A percentile compares a stretch with the other conserved stretches of the same genome.
Evolutionary conservation across 768 basidiomycete species (phyloP).

Genomic region (Serendipita indica): DNA sequence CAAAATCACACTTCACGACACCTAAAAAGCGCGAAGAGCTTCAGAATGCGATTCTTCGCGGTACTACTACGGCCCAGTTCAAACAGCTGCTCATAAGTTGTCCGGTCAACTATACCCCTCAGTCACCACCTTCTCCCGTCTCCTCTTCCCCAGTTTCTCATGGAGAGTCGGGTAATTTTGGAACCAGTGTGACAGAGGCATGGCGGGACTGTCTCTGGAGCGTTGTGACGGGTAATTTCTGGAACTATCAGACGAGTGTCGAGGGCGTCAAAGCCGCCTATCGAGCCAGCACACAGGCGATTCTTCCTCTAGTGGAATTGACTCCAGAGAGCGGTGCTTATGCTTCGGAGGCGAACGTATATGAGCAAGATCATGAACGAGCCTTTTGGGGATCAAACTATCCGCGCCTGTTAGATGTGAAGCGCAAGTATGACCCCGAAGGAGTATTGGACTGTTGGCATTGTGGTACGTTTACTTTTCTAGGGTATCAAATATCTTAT

Average conservation of each 20-base stretch:
- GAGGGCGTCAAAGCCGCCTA: neutral
- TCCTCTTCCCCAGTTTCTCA: neutral
- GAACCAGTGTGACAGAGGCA: neutral
- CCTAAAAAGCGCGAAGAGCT: neutral
- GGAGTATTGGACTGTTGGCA: constrained; percentile 2
- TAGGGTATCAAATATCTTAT: neutral
- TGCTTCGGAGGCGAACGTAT: neutral
- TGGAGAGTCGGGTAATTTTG: neutral
- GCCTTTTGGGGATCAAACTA: constrained; percentile 2
- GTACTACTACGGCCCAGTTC: neutral
- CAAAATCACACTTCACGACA: neutral
- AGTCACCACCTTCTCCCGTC: too few relatives aligned
- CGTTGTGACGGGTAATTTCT: neutral
- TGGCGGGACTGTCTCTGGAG: constrained; percentile 2
- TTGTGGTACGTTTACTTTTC: neutral
- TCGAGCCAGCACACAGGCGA: neutral
- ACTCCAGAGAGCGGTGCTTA: constrained; percentile 6
- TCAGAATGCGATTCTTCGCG: neutral
- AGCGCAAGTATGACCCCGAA: constrained; percentile 3
- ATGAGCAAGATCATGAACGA: neutral
- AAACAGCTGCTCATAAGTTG: constrained; percentile 3
- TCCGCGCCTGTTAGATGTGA: neutral
- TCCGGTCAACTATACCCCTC: neutral
- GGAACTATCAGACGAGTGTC: neutral
- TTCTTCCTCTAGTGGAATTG: neutral